Base-by-base conservation (phyloP, 1,284 basidiomycete species). In the Moniliophthora roreri region DNA sequence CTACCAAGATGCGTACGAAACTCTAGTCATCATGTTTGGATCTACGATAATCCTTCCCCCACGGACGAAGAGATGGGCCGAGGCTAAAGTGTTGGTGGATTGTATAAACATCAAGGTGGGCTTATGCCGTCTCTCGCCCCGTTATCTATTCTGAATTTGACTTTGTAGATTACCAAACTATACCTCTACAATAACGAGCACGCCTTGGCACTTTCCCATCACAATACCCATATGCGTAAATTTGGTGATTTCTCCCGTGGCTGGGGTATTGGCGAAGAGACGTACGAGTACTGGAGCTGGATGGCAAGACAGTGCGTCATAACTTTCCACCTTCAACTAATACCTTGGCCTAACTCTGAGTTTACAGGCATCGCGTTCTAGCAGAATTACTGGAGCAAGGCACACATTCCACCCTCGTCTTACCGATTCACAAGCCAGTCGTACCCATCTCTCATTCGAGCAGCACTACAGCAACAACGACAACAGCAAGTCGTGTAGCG, bases 221-320 rank as follows among this genome's bases (percentile, higher is more conserved):
- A 96, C 64, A 87, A 85, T 50, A 81, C 83, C 16, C 95, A 98
- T 65, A 79, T 96, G 57, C 82, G 87, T 26, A 84, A 86, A 53
- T 96, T 98, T 60, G 81, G 87, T 5, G 93, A 95, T 60, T 83
- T 98, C 53, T 94, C 91, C 8, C 79, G 90, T 6, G 89, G 91
- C 0, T 98, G 96, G 96, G 93, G 93, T 2, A 98, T 98, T 51
- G 95, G 95, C n/a, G 92, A 95, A 62, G 90, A 94, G 62, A 97
- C 93, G 0, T 97, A 91, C 61, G 97, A 98, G 68, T 98, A 87
- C 66, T 98, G 96, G 96, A 91, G 89, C 60, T 99, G 95, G 96
- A 78, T 95, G 49, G 89, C 91, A 7, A 80, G 95, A 64, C 94
- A 98, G 90, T 93, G 61, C 57, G 88, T 34, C n/a, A 44, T 28